Evolutionary conservation across 371 early-diverging fungal genomes (phyloP), one percentile per base, ranked within the genome.

Genomic region (Fennellomyces sp.): DNA sequence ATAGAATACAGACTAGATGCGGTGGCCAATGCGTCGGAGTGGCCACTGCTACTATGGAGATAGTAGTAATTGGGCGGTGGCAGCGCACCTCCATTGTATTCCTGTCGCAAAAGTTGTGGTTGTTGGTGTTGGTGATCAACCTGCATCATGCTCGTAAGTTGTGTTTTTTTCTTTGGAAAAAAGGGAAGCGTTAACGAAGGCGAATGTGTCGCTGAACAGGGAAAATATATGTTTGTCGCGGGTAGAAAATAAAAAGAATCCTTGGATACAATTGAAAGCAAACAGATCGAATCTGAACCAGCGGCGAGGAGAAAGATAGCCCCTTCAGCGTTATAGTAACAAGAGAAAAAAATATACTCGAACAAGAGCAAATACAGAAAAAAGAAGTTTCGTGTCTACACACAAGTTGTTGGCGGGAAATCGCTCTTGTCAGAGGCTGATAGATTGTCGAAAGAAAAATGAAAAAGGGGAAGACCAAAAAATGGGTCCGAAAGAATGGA

Each of bases 381-480:
- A 39, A 48, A 28, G 55, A 36, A 42, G 53, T n/a, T n/a, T n/a
- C n/a, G n/a, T n/a, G n/a, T n/a, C n/a, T n/a, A n/a, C n/a, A n/a
- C n/a, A n/a, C n/a, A 45, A 50, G 41, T 41, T n/a, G 41, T n/a
- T 41, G 35, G 35, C 35, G 35, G 35, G 8, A 33, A 33, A 33
- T 33, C 35, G 35, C 19, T 45, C 45, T 45, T 45, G 23, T 45
- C 45, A 45, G n/a, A 3, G 19, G n/a, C 41, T n/a, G 41, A 3
- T 41, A 45, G 21, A 21, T 4, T 45, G 23, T 45, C 45, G 36
- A 60, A 63, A 61, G 48, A 60, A 60, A 49, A 31, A 61, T 52
- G 38, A 38, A 58, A 47, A 60, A 41, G 53, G 47, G 60, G 50
- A 52, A 60, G 60, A 50, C 33, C 48, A 52, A 48, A 50, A 56